Percentiles rank a stretch among this genome's conserved stretches.
Evolutionary conservation across 176 grass and related monocot species (phyloP).

Genomic region (Saccharum spontaneum): DNA sequence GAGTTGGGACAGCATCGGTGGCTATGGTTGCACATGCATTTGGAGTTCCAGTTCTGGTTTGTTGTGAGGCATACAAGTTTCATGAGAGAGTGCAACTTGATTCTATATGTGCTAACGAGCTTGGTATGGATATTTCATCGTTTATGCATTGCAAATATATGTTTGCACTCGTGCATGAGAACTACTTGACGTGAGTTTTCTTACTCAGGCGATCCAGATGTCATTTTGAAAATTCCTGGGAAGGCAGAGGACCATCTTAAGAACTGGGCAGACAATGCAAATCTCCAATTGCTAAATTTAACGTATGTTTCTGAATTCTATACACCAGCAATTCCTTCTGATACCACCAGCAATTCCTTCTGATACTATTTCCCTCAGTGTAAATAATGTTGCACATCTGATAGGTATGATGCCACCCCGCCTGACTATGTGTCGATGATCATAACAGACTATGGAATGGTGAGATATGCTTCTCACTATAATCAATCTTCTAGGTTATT

Average conservation of each 20-base stretch:
- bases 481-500: not conserved
- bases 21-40: slow-evolving; percentile 93
- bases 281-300: slow-evolving; percentile 93
- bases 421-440: slow-evolving; percentile 95
- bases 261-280: slow-evolving; percentile 70
- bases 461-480: slow-evolving; percentile 43
- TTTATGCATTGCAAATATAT: slow-evolving; percentile 1
- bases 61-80: slow-evolving; percentile 97
- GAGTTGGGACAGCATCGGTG: slow-evolving; percentile 87
- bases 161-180: not conserved
- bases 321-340: slow-evolving; percentile 1
- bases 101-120: slow-evolving; percentile 96
- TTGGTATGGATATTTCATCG: slow-evolving; percentile 45
- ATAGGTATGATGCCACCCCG: slow-evolving; percentile 91
- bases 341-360: not conserved
- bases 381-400: slow-evolving; percentile 45
- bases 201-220: slow-evolving; percentile 85
- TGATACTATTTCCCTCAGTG: not conserved
- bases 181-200: slow-evolving; percentile 14
- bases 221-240: slow-evolving; percentile 69
- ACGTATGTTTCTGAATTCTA: slow-evolving; percentile 47
- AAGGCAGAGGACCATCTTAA: slow-evolving; percentile 65
- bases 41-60: slow-evolving; percentile 82
- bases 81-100: slow-evolving; percentile 94
- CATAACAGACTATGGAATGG: slow-evolving; percentile 98